Conservation (phyloP, 306 rosid genomes). For the Castanospermum australe region DNA sequence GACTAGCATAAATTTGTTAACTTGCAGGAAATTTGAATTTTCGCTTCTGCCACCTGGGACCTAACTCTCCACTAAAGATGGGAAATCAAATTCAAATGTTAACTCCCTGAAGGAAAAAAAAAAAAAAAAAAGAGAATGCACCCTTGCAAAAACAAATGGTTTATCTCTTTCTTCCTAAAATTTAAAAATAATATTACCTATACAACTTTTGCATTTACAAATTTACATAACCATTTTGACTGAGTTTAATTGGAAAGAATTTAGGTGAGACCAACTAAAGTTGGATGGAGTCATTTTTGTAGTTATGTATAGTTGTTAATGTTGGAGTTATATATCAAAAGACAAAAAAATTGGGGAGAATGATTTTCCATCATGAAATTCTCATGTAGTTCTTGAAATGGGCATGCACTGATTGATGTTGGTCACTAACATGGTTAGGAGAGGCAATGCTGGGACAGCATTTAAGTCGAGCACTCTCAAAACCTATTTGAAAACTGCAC, state of each 20-base stretch:
- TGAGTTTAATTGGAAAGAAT: background rate
- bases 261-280: background rate
- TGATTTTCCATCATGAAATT: background rate
- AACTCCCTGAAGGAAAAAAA: too few relatives aligned
- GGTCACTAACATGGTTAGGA: background rate
- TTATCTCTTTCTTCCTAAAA: too few relatives aligned
- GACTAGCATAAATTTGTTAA: background rate
- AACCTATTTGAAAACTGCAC: background rate
- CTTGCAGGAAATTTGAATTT: background rate
- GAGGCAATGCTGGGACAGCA: background rate
- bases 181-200: background rate
- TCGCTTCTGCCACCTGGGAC: too few relatives aligned
- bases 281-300: too few relatives aligned
- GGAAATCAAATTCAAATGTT: too few relatives aligned
- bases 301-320: too few relatives aligned
- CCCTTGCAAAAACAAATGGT: background rate
- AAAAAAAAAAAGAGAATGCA: too few relatives aligned
- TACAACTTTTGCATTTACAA: background rate
- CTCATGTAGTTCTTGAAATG: background rate
- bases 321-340: too few relatives aligned
- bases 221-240: background rate
- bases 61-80: too few relatives aligned
- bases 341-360: background rate
- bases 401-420: constrained; percentile 20
- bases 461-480: background rate